These are phyloP conservation scores for Rehmannia glutinosa DNA, from an alignment of 257 asterid species.

Conservation along the genomic window DNA sequence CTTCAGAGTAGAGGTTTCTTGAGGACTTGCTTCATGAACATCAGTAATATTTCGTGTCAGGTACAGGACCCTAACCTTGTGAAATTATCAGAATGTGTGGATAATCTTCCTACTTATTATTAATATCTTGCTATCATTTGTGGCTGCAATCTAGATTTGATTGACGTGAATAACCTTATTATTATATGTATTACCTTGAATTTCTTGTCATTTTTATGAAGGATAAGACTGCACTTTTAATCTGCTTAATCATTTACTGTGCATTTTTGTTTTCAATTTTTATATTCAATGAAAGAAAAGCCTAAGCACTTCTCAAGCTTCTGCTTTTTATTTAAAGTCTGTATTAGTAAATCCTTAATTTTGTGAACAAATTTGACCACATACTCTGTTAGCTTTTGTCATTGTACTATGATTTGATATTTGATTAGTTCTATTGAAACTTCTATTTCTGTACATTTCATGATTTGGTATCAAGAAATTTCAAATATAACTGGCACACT, in stretches of 20 bases:
- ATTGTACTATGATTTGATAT: too few species aligned
- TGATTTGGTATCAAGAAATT: neutral
- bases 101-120: neutral
- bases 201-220: neutral
- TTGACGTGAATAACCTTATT: neutral
- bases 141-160: constrained; percentile 4
- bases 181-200: neutral
- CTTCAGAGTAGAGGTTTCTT: constrained; percentile 92
- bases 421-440: too few species aligned
- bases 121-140: neutral
- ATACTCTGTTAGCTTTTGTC: too few species aligned
- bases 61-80: constrained; percentile 32
- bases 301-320: too few species aligned
- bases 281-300: too few species aligned
- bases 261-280: too few species aligned
- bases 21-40: constrained; percentile 70
- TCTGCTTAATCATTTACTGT: too few species aligned
- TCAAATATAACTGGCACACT: neutral
- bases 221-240: too few species aligned
- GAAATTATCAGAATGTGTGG: neutral
- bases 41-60: constrained; percentile 75
- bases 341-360: too few species aligned
- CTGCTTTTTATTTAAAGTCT: too few species aligned
- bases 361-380: too few species aligned
- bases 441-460: too few species aligned